phyloP scores from a whole-genome alignment of 2,329 filamentous ascomycete species.

The Colletotrichum zoysiae region DNA sequence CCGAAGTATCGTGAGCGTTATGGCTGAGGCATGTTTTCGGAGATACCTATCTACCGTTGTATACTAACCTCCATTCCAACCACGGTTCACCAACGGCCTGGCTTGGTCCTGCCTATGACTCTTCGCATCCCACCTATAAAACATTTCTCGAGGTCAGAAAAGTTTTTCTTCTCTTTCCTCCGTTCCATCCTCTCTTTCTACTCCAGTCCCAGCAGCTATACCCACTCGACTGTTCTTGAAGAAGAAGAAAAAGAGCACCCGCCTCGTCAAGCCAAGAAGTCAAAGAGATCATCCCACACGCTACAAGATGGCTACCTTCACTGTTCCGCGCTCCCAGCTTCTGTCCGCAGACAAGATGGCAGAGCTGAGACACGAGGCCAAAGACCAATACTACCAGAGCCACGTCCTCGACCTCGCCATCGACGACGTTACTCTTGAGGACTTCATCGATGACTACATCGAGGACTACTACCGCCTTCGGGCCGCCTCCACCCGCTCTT shows the following conservation, averaged over 20 bases:
- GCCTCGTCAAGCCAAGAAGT: not conserved
- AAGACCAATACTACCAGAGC: conserved; percentile 1
- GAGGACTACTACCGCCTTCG: conserved; percentile 17
- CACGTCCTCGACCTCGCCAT: conserved; percentile 16
- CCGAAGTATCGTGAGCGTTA: not conserved
- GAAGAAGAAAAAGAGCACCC: not conserved
- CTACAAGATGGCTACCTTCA: not conserved
- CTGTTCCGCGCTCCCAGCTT: not conserved
- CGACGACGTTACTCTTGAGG: conserved; percentile 15
- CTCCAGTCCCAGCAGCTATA: not conserved
- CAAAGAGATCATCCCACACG: not conserved
- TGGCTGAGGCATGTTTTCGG: not conserved
- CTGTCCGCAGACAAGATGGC: conserved; percentile 8
- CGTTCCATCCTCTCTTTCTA: not conserved
- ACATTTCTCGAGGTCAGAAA: not conserved
- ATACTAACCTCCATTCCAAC: not conserved
- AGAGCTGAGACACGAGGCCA: conserved; percentile 24
- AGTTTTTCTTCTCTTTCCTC: too few relatives aligned
- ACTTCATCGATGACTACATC: conserved; percentile 31
- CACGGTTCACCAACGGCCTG: not conserved
- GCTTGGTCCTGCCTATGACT: not conserved
- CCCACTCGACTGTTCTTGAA: not conserved
- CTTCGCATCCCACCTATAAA: not conserved
- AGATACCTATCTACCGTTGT: not conserved
- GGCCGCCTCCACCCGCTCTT: not conserved